Percentiles rank a stretch among this genome's conserved stretches.
phyloP scores from a whole-genome alignment of 2,329 filamentous ascomycete genomes.

The Domatiomyces catenatus region DNA sequence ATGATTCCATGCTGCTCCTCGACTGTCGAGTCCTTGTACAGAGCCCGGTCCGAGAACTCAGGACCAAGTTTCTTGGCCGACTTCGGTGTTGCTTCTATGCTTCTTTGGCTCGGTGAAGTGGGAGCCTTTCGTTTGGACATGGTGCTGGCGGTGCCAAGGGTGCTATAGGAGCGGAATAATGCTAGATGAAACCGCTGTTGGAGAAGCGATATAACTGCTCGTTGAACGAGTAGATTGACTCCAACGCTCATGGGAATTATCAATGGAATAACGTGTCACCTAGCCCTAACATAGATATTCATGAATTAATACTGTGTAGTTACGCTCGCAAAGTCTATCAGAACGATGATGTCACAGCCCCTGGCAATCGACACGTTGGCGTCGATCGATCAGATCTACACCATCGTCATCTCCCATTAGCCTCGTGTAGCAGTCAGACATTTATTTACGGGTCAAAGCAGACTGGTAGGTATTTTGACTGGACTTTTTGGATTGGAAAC shows the following conservation, averaged over 20 bases:
- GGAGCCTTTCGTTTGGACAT: background rate
- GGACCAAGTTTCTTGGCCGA: background rate
- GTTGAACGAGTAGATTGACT: background rate
- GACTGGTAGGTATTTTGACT: too few relatives aligned
- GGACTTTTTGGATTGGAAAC: background rate
- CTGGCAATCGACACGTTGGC: background rate
- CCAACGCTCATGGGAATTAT: background rate
- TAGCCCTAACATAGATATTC: background rate
- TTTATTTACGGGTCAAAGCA: too few relatives aligned
- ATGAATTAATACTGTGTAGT: background rate
- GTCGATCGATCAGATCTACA: background rate
- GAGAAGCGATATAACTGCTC: background rate
- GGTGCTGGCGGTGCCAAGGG: background rate
- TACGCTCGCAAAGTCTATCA: background rate
- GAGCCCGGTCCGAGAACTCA: background rate
- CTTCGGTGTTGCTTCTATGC: background rate
- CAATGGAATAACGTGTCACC: background rate
- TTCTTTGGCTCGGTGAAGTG: background rate
- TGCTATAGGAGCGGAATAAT: background rate
- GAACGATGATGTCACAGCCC: background rate
- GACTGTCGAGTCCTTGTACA: constrained; percentile 12
- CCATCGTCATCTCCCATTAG: background rate
- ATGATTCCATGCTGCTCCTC: constrained; percentile 45
- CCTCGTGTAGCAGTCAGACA: background rate
- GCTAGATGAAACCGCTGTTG: background rate